phyloP scores from a whole-genome alignment of 202 grass and related monocot species.

The Dendrocalamus latiflorus region DNA sequence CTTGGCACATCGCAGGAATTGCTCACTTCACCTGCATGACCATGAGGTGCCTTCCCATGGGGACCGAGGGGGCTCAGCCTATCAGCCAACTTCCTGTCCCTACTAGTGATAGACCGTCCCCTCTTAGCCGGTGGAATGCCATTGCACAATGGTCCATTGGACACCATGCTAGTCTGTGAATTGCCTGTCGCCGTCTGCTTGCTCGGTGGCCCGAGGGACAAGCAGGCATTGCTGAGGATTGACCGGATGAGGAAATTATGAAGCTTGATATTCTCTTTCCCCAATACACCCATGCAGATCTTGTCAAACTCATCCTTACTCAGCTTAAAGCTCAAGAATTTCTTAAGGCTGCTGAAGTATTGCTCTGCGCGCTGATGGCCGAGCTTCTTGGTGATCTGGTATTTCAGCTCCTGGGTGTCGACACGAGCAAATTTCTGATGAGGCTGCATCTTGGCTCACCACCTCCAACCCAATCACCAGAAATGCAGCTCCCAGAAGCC shows the following conservation, averaged over 20 bases:
- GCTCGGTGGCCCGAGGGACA: neutral
- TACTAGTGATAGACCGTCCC: slow-evolving; percentile 38
- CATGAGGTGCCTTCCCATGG: slow-evolving; percentile 30
- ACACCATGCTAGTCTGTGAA: slow-evolving; percentile 30
- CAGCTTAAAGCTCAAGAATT: slow-evolving; percentile 37
- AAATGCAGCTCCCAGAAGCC: neutral
- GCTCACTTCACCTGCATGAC: no score
- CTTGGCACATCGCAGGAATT: no score
- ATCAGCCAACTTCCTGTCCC: slow-evolving; percentile 28
- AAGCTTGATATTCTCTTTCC: slow-evolving; percentile 39
- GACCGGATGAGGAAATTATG: slow-evolving; percentile 35
- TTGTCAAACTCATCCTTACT: slow-evolving; percentile 41
- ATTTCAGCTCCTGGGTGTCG: slow-evolving; percentile 34
- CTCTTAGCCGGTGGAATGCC: neutral
- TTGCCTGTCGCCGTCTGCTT: slow-evolving; percentile 35
- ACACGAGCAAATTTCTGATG: slow-evolving; percentile 13
- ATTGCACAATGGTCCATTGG: slow-evolving; percentile 15
- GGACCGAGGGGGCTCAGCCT: slow-evolving; percentile 26
- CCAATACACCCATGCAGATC: slow-evolving; percentile 25
- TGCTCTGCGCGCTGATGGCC: slow-evolving; percentile 22
- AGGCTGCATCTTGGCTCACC: neutral
- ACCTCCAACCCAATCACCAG: neutral
- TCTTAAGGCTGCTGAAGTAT: slow-evolving; percentile 31
- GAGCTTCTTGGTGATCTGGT: slow-evolving; percentile 28
- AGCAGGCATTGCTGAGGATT: slow-evolving; percentile 34